Evolutionary conservation across 352 stramenopile species (phyloP).

Genomic region (Plasmopara viticola): DNA sequence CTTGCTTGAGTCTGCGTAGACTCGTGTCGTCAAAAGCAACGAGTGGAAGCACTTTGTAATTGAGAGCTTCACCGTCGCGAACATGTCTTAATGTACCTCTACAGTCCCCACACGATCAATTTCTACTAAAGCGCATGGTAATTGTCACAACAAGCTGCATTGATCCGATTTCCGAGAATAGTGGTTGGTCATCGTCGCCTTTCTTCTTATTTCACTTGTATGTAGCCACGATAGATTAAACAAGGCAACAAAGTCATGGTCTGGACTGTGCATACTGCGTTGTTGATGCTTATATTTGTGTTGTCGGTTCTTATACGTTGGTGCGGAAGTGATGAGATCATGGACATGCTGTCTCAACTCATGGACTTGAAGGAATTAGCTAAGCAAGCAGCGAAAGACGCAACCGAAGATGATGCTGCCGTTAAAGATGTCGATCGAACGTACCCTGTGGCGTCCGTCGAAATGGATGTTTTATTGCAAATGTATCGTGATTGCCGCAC

Average conservation of each 20-base stretch:
- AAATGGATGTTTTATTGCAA: slow-evolving; percentile 40
- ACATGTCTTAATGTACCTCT: slow-evolving; percentile 14
- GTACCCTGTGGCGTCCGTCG: slow-evolving; percentile 39
- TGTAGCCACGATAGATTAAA: background rate
- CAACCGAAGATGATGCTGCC: slow-evolving; percentile 3
- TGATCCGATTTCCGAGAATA: slow-evolving; percentile 4
- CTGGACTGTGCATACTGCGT: background rate
- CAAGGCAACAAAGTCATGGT: slow-evolving; percentile 3
- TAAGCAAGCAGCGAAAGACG: slow-evolving; percentile 15
- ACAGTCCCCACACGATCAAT: slow-evolving; percentile 16
- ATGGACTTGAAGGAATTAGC: slow-evolving; percentile 28
- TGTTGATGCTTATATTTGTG: slow-evolving; percentile 2
- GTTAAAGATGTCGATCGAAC: slow-evolving; percentile 34
- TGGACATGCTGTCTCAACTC: slow-evolving; percentile 36
- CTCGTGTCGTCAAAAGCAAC: background rate
- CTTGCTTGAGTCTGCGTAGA: slow-evolving; percentile 30
- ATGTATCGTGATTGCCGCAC: slow-evolving; percentile 46
- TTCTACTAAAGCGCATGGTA: slow-evolving; percentile 13
- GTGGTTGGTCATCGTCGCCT: background rate
- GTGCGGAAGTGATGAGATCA: slow-evolving; percentile 19
- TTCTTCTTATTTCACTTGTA: slow-evolving; percentile 3
- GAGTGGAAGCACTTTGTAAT: slow-evolving; percentile 2
- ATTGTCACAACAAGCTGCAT: slow-evolving; percentile 5
- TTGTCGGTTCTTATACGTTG: slow-evolving; percentile 2
- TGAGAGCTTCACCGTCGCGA: slow-evolving; percentile 7